Evolutionary conservation across 192 early-diverging fungal species (phyloP).

Genomic region (Coemansia brasiliensis): DNA sequence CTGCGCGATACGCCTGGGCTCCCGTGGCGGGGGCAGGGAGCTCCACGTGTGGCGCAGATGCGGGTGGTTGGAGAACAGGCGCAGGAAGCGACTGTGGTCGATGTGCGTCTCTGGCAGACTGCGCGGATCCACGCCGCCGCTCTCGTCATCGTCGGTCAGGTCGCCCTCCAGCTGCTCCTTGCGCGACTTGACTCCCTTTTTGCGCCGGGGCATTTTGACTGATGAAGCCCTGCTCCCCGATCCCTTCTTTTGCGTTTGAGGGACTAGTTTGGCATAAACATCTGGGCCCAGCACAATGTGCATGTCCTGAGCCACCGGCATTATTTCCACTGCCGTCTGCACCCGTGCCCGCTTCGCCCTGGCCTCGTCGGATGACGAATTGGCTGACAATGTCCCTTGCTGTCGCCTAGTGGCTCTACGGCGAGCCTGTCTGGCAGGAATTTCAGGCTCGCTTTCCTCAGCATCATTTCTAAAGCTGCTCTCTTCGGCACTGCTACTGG

Average conservation of each 20-base stretch:
- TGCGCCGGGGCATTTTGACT: conserved; percentile 7
- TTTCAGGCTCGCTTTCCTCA: neutral
- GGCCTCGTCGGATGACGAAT: neutral
- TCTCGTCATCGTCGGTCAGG: conserved; percentile 11
- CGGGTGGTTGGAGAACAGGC: conserved; percentile 39
- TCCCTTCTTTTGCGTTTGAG: neutral
- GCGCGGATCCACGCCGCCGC: conserved; percentile 10
- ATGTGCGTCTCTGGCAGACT: conserved; percentile 25
- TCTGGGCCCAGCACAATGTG: conserved; percentile 17
- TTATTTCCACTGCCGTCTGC: conserved; percentile 23
- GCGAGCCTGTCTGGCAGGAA: too few species aligned
- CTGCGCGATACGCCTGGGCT: conserved; percentile 53
- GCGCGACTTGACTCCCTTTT: conserved; percentile 17
- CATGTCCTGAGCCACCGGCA: conserved; percentile 45
- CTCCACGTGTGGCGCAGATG: conserved; percentile 42
- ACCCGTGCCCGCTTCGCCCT: neutral
- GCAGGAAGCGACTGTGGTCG: conserved; percentile 36
- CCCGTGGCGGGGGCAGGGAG: conserved; percentile 9
- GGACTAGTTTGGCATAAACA: neutral
- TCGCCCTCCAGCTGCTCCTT: conserved; percentile 33
- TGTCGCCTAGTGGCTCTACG: neutral
- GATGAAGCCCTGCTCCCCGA: neutral
- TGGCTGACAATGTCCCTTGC: neutral
- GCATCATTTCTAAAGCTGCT: neutral
- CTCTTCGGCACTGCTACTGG: neutral